Evolutionary conservation across 2,329 filamentous ascomycete genomes (phyloP).

Genomic region (Proliferodiscus dingleyae): DNA sequence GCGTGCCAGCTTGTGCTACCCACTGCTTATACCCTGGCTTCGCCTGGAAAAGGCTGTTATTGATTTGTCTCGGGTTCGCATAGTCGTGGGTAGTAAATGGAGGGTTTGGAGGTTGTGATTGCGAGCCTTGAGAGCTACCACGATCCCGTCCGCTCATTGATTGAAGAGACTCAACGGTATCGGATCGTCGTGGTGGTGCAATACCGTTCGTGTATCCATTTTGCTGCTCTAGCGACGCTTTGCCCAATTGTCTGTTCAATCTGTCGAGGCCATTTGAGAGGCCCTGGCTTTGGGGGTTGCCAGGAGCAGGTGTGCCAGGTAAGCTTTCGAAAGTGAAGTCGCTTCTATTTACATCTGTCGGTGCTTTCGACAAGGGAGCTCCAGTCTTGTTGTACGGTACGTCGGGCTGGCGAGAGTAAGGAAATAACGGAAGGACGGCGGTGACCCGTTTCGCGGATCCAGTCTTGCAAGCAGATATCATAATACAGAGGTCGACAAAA

Average conservation of each 20-base stretch:
- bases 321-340: constrained; percentile 89
- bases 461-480: constrained; percentile 95
- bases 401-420: constrained; percentile 93
- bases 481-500: constrained; percentile 94
- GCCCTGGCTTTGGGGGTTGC: constrained; percentile 60
- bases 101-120: constrained; percentile 10
- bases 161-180: constrained; percentile 38
- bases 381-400: constrained; percentile 95
- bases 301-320: constrained; percentile 76
- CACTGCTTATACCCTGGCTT: constrained; percentile 97
- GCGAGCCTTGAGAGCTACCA: constrained; percentile 22
- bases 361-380: constrained; percentile 73
- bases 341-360: constrained; percentile 45
- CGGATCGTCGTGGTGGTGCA: constrained; percentile 28
- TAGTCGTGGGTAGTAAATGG: constrained; percentile 60
- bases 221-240: constrained; percentile 56
- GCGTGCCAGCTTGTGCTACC: constrained; percentile 94
- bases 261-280: constrained; percentile 59
- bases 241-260: constrained; percentile 69
- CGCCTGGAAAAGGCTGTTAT: constrained; percentile 61
- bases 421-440: constrained; percentile 90
- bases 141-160: constrained; percentile 27
- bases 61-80: constrained; percentile 50
- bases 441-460: constrained; percentile 91
- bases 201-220: constrained; percentile 40